Evolutionary conservation across 306 rosid species (phyloP).

Genomic region (Senna tora): DNA sequence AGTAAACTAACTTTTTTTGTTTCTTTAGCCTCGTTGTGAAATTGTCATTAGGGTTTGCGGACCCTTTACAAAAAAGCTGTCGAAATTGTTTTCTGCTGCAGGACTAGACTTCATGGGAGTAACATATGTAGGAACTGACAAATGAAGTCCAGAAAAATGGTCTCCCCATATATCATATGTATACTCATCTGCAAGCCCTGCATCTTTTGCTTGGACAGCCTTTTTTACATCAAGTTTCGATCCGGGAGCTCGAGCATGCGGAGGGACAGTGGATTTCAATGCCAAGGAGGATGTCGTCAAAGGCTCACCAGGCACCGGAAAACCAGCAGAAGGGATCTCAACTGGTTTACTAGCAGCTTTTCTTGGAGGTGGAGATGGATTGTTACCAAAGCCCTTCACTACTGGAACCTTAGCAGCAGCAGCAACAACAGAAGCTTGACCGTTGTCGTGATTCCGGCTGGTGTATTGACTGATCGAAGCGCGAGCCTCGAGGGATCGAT

Average conservation of each 20-base stretch:
- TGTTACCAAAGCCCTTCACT: conserved; percentile 27
- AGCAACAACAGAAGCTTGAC: conserved; percentile 30
- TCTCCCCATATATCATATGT: conserved; percentile 96
- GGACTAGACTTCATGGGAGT: conserved; percentile 56
- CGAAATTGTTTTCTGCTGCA: conserved; percentile 55
- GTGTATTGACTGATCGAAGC: conserved; percentile 43
- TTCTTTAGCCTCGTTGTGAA: conserved; percentile 57
- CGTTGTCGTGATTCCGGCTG: conserved; percentile 37
- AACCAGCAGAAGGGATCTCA: conserved; percentile 54
- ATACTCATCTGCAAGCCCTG: conserved; percentile 59
- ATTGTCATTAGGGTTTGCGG: conserved; percentile 66
- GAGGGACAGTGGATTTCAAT: conserved; percentile 51
- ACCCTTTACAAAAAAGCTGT: conserved; percentile 88
- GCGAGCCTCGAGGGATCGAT: conserved; percentile 52
- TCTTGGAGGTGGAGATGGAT: conserved; percentile 43
- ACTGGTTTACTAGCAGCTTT: conserved; percentile 47
- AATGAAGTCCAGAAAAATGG: conserved; percentile 79
- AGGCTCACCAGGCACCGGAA: conserved; percentile 49
- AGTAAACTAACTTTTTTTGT: background rate
- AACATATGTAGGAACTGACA: conserved; percentile 56
- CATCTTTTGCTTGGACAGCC: conserved; percentile 44
- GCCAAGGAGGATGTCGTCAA: conserved; percentile 38
- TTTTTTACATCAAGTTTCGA: conserved; percentile 49
- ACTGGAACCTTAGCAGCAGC: conserved; percentile 41
- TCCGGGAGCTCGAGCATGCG: conserved; percentile 80